Evolutionary conservation across 768 basidiomycete species (phyloP).

Genomic region (Macrolepiota albuminosa): DNA sequence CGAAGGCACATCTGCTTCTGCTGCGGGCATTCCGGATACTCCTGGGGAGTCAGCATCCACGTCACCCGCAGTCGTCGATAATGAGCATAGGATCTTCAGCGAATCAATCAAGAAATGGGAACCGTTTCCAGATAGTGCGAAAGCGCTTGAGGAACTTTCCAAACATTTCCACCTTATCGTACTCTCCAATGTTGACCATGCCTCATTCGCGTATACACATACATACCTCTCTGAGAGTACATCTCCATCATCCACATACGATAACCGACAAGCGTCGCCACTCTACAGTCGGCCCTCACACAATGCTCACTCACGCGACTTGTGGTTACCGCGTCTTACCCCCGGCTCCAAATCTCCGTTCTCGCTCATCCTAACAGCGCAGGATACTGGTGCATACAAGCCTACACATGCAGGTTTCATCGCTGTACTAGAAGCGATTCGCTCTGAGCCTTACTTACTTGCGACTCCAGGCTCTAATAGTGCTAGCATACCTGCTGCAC

Average conservation of each 20-base stretch:
- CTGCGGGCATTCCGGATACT: slow-evolving; percentile 1
- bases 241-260: slow-evolving; percentile 10
- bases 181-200: slow-evolving; percentile 70
- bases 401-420: slow-evolving; percentile 54
- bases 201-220: slow-evolving; percentile 58
- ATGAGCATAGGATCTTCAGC: slow-evolving; percentile 48
- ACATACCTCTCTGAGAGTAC: slow-evolving; percentile 43
- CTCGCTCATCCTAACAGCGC: slow-evolving; percentile 62
- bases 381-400: slow-evolving; percentile 72
- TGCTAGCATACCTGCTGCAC: slow-evolving; percentile 12
- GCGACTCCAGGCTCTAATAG: slow-evolving; percentile 13
- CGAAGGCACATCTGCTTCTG: slow-evolving; percentile 12
- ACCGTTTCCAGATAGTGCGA: slow-evolving; percentile 61
- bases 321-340: slow-evolving; percentile 41
- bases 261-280: slow-evolving; percentile 12
- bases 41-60: slow-evolving; percentile 15
- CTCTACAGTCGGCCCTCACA: slow-evolving; percentile 27
- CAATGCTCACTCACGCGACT: slow-evolving; percentile 26
- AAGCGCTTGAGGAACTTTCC: slow-evolving; percentile 55
- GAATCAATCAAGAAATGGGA: slow-evolving; percentile 58
- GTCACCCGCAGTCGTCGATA: slow-evolving; percentile 8
- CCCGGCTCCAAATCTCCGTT: slow-evolving; percentile 52
- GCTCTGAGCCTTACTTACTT: slow-evolving; percentile 35
- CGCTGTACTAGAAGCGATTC: slow-evolving; percentile 40
- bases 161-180: slow-evolving; percentile 65